These are phyloP conservation scores for Oehlia diaphana DNA, from an alignment of 192 early-diverging fungal species.

Conservation along the genomic window DNA sequence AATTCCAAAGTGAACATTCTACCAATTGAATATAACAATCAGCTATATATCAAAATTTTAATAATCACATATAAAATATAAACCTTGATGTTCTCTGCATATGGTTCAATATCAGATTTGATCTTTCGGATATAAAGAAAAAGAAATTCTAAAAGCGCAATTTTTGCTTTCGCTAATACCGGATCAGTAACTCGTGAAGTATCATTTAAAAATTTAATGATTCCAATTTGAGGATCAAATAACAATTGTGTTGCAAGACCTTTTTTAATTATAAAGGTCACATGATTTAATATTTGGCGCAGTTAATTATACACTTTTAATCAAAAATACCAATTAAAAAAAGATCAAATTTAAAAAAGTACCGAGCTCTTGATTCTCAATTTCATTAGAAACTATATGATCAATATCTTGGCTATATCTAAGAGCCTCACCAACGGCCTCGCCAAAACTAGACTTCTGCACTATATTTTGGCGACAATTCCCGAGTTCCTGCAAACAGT, in stretches of 20 bases:
- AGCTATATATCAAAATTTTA: not conserved
- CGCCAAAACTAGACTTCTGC: not conserved
- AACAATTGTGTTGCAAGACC: constrained; percentile 48
- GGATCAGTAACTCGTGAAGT: constrained; percentile 30
- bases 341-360: constrained; percentile 2
- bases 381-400: constrained; percentile 9
- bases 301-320: constrained; percentile 1
- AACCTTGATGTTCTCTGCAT: constrained; percentile 44
- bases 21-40: constrained; percentile 7
- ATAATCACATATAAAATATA: not conserved
- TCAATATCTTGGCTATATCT: constrained; percentile 15
- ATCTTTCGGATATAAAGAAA: constrained; percentile 41
- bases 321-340: not conserved
- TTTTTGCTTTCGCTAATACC: constrained; percentile 34
- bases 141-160: constrained; percentile 47
- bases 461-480: constrained; percentile 2
- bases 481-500: constrained; percentile 13
- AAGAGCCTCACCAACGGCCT: not conserved
- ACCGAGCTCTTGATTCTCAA: constrained; percentile 5
- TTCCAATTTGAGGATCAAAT: constrained; percentile 45
- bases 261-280: constrained; percentile 9
- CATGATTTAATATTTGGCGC: not conserved
- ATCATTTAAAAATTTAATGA: constrained; percentile 42
- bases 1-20: constrained; percentile 33
- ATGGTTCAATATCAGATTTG: constrained; percentile 34